phyloP scores from a whole-genome alignment of 768 basidiomycete genomes.

The Lepiota brunneoincarnata region DNA sequence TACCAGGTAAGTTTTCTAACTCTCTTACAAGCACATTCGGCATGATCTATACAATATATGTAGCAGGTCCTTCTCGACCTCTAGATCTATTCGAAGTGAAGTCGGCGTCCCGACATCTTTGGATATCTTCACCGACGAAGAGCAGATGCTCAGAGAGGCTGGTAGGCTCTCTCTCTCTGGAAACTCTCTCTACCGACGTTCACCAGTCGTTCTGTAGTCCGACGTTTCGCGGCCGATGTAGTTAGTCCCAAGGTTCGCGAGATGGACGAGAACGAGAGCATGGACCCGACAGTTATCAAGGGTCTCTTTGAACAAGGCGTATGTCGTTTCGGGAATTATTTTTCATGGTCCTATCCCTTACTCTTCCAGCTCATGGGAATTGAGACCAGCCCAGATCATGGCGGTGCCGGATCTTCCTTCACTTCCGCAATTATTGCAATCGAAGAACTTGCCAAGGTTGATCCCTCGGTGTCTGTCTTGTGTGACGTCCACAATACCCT shows the following conservation, averaged over 20 bases:
- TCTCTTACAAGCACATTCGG: not conserved
- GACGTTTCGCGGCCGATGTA: conserved; percentile 85
- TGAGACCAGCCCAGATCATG: conserved; percentile 80
- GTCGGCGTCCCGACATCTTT: conserved; percentile 49
- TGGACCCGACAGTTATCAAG: conserved; percentile 86
- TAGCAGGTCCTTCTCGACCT: conserved; percentile 36
- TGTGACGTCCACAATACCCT: conserved; percentile 99
- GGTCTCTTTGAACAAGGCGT: conserved; percentile 96
- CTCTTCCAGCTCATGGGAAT: conserved; percentile 90
- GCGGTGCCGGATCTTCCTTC: conserved; percentile 89
- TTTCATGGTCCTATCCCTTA: conserved; percentile 1
- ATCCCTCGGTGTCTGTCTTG: conserved; percentile 94
- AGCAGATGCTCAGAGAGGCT: conserved; percentile 88
- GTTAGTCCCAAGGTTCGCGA: conserved; percentile 89
- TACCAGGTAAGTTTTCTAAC: conserved; percentile 5
- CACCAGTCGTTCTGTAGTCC: conserved; percentile 48
- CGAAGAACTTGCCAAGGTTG: conserved; percentile 94
- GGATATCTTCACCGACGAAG: conserved; percentile 89
- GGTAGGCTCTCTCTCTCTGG: conserved; percentile 45
- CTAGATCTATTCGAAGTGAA: conserved; percentile 29
- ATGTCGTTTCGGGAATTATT: conserved; percentile 24
- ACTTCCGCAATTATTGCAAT: conserved; percentile 95
- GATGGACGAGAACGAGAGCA: conserved; percentile 97
- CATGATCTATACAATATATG: not conserved
- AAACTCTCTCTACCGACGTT: not conserved